Conservation (phyloP, 768 basidiomycete genomes). For the Suillus clintonianus region DNA sequence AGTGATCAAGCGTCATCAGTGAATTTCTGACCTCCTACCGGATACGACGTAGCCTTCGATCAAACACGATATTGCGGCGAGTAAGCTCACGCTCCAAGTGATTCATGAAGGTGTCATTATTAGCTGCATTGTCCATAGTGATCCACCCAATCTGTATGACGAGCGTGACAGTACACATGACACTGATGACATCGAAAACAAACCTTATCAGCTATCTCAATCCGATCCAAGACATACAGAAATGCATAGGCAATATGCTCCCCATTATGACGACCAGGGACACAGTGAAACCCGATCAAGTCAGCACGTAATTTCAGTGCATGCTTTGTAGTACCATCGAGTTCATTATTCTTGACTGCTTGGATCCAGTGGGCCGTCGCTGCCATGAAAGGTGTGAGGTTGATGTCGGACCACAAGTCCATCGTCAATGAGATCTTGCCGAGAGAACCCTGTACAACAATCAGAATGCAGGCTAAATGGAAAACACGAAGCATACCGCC, state of each 20-base stretch:
- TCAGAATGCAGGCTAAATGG: not conserved
- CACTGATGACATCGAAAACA: not conserved
- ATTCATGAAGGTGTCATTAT: conserved; percentile 15
- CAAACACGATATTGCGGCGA: conserved; percentile 9
- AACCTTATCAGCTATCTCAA: conserved; percentile 4
- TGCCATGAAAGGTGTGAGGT: conserved; percentile 31
- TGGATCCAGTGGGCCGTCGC: conserved; percentile 33
- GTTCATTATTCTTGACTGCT: not conserved
- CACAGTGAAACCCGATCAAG: conserved; percentile 17
- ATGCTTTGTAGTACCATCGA: too few species aligned
- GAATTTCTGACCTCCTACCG: not conserved
- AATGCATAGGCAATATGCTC: not conserved
- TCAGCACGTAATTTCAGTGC: not conserved
- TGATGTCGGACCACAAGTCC: conserved; percentile 36
- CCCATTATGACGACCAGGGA: conserved; percentile 15
- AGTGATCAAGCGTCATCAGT: too few species aligned
- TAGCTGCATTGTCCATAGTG: conserved; percentile 17
- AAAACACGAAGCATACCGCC: conserved; percentile 15
- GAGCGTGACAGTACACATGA: not conserved
- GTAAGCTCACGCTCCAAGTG: not conserved
- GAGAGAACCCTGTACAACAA: conserved; percentile 8
- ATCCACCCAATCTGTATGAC: not conserved
- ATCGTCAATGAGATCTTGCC: conserved; percentile 26
- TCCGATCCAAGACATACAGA: not conserved
- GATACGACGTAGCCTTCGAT: conserved; percentile 10